These are phyloP conservation scores for Blepharisma japonicum DNA, from an alignment of 73 alveolate species.

Conservation along the genomic window DNA sequence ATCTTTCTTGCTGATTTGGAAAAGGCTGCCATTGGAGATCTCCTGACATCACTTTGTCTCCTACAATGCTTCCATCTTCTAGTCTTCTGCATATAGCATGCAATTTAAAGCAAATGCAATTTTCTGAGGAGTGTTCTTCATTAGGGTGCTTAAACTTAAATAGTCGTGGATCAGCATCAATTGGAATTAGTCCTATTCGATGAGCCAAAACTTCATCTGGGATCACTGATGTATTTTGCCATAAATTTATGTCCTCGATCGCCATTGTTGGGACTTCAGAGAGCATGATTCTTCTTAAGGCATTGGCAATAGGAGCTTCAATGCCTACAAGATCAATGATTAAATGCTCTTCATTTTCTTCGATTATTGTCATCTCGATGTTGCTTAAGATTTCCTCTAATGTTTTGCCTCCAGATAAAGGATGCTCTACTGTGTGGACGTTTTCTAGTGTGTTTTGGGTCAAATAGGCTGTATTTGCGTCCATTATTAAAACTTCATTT, in stretches of 20 bases:
- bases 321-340: slow-evolving; percentile 88
- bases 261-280: slow-evolving; percentile 99
- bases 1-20: slow-evolving; percentile 70
- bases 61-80: not conserved
- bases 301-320: slow-evolving; percentile 96
- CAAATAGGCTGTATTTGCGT: not conserved
- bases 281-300: slow-evolving; percentile 93
- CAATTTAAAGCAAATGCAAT: slow-evolving; percentile 20
- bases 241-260: slow-evolving; percentile 87
- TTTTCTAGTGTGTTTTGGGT: not conserved
- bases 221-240: slow-evolving; percentile 92
- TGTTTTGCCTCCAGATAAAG: not conserved
- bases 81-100: slow-evolving; percentile 23
- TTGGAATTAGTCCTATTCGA: slow-evolving; percentile 95
- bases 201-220: slow-evolving; percentile 98
- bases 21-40: slow-evolving; percentile 77
- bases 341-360: slow-evolving; percentile 69
- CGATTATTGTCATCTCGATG: not conserved
- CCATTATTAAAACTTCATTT: not conserved
- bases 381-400: slow-evolving; percentile 5
- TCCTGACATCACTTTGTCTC: slow-evolving; percentile 57
- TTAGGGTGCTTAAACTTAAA: slow-evolving; percentile 44
- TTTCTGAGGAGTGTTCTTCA: slow-evolving; percentile 17
- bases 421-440: slow-evolving; percentile 23
- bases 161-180: slow-evolving; percentile 87